A percentile compares a stretch with the other conserved stretches of the same genome.
Conservation (phyloP, 1,284 basidiomycete genomes). For the Fereydounia khargensis region DNA sequence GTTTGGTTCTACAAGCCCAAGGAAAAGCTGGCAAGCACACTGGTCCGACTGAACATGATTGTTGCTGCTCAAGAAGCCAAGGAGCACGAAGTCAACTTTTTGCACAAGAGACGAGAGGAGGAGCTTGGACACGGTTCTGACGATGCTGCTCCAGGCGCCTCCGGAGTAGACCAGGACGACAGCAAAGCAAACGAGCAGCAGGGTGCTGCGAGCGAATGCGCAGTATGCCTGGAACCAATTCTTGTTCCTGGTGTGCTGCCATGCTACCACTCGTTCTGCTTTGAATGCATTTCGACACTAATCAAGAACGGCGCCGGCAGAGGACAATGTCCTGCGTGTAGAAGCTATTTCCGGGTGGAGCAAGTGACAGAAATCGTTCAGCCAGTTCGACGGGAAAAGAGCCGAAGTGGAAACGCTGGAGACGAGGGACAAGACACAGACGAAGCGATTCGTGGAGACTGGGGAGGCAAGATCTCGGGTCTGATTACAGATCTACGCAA, state of each 20-base stretch:
- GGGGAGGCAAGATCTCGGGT: slow-evolving; percentile 39
- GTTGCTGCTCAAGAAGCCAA: slow-evolving; percentile 9
- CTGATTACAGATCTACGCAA: slow-evolving; percentile 24
- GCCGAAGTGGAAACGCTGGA: slow-evolving; percentile 5
- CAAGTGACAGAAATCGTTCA: slow-evolving; percentile 24
- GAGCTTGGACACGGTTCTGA: not conserved
- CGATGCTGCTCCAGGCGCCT: slow-evolving; percentile 67
- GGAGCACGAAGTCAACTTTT: slow-evolving; percentile 28
- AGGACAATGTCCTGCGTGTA: slow-evolving; percentile 29
- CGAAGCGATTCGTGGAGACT: slow-evolving; percentile 14
- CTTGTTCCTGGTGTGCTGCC: slow-evolving; percentile 28
- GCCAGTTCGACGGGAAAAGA: slow-evolving; percentile 6
- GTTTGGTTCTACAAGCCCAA: slow-evolving; percentile 35
- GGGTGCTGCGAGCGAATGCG: slow-evolving; percentile 70
- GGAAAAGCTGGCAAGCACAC: slow-evolving; percentile 21
- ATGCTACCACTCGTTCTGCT: slow-evolving; percentile 39
- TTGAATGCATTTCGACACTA: slow-evolving; percentile 23
- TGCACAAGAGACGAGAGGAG: slow-evolving; percentile 17
- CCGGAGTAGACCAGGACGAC: slow-evolving; percentile 78
- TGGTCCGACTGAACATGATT: slow-evolving; percentile 1
- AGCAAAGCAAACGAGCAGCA: slow-evolving; percentile 73
- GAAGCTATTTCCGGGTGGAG: slow-evolving; percentile 9
- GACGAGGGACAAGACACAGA: not conserved
- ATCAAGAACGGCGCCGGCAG: not conserved
- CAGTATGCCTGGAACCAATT: slow-evolving; percentile 25